Conservation (phyloP, 176 grass and related monocot species). For the Phragmites australis region DNA sequence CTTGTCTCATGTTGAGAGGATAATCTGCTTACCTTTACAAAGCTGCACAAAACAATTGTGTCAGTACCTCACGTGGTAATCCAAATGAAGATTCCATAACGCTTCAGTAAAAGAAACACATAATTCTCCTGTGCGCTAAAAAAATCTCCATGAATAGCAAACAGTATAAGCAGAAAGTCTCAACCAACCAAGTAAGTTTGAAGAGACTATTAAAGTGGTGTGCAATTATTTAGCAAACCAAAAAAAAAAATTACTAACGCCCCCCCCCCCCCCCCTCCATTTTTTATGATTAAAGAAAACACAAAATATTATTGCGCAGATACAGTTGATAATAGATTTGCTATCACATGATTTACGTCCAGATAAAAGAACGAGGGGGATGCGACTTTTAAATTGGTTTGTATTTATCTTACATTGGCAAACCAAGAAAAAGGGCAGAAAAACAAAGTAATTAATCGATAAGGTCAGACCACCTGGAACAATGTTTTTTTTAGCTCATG, state of each 20-base stretch:
- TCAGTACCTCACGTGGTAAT: background rate
- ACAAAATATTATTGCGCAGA: background rate
- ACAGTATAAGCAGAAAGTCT: background rate
- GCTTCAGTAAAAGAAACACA: slow-evolving; percentile 7
- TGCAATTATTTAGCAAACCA: background rate
- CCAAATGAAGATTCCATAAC: background rate
- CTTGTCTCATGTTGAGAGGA: slow-evolving; percentile 29
- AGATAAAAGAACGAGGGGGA: background rate
- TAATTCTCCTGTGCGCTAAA: background rate
- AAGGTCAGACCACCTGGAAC: background rate
- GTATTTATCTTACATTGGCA: background rate
- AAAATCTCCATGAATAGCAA: background rate
- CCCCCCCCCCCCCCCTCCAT: no score
- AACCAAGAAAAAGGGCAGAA: background rate
- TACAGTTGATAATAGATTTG: background rate
- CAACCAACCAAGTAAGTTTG: background rate
- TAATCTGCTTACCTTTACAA: slow-evolving; percentile 34
- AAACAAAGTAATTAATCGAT: background rate
- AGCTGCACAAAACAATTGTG: slow-evolving; percentile 39
- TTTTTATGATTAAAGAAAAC: background rate
- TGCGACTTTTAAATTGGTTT: background rate
- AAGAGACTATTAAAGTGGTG: background rate
- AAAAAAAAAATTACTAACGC: background rate
- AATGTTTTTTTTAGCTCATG: background rate
- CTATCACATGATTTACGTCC: background rate